phyloP scores from a whole-genome alignment of 192 early-diverging fungal genomes.

The Martensiomyces pterosporus region DNA sequence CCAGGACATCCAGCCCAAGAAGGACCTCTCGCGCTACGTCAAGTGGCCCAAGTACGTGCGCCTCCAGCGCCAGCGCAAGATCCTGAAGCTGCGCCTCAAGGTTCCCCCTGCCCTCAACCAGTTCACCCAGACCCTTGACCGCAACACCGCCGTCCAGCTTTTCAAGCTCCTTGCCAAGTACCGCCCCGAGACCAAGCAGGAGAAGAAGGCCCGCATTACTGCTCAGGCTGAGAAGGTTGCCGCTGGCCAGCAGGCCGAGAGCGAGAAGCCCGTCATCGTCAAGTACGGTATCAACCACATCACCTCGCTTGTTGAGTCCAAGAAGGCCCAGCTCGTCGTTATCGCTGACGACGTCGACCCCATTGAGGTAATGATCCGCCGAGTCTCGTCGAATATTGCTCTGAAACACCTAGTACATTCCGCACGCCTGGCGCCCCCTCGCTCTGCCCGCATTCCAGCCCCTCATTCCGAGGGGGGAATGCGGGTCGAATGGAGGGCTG shows the following conservation, averaged over 20 bases:
- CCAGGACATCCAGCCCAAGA: conserved; percentile 93
- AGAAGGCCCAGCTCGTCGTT: conserved; percentile 98
- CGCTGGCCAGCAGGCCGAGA: conserved; percentile 80
- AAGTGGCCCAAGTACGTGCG: conserved; percentile 99
- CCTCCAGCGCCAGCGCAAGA: conserved; percentile 97
- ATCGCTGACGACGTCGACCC: conserved; percentile 99
- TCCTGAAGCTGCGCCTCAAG: conserved; percentile 97
- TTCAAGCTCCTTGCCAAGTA: conserved; percentile 99
- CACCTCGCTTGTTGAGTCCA: conserved; percentile 94
- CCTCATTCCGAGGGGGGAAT: no score
- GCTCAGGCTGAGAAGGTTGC: conserved; percentile 86
- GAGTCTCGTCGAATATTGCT: no score
- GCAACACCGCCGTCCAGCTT: conserved; percentile 97
- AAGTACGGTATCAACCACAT: conserved; percentile 99
- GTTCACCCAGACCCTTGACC: conserved; percentile 96
- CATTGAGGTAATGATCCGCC: conserved; percentile 71
- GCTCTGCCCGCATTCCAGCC: neutral
- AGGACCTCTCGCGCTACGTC: conserved; percentile 94
- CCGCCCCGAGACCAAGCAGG: conserved; percentile 95
- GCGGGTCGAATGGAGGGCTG: neutral
- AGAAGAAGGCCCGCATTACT: conserved; percentile 93
- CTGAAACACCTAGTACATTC: conserved; percentile 20
- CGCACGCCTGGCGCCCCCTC: conserved; percentile 1
- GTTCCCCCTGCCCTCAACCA: conserved; percentile 99
- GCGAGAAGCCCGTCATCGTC: conserved; percentile 92